These are phyloP conservation scores for Phytophthora lateralis DNA, from an alignment of 352 stramenopile species.

Conservation along the genomic window DNA sequence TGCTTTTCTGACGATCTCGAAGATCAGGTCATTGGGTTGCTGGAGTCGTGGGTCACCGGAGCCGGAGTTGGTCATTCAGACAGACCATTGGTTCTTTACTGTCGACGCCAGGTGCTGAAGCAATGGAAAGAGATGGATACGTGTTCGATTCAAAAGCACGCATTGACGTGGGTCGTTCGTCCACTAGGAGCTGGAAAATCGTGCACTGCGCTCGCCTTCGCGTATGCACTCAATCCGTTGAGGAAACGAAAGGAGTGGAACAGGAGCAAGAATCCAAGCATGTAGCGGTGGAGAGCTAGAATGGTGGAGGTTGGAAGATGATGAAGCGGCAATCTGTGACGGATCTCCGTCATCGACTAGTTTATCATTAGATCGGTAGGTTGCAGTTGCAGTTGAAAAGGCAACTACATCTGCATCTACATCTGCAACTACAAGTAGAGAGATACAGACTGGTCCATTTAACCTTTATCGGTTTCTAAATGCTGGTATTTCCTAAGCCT, in stretches of 20 bases:
- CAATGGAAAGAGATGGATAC: not conserved
- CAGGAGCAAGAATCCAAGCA: not conserved
- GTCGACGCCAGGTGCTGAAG: not conserved
- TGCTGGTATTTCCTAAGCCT: too few species aligned
- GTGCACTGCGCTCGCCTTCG: not conserved
- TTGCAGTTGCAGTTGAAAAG: too few species aligned
- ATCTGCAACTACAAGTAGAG: too few species aligned
- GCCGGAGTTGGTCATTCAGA: not conserved
- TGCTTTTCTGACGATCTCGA: not conserved
- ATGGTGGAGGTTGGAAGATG: conserved; percentile 5
- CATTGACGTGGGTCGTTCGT: not conserved
- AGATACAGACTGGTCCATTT: too few species aligned
- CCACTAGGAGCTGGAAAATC: not conserved
- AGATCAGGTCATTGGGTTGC: not conserved
- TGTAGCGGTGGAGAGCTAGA: not conserved
- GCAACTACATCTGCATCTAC: too few species aligned
- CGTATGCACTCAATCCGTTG: not conserved
- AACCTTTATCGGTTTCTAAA: too few species aligned
- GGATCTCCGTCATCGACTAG: too few species aligned
- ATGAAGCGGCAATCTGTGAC: not conserved
- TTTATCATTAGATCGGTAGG: too few species aligned
- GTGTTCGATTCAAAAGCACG: not conserved
- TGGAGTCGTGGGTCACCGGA: not conserved
- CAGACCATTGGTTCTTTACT: not conserved
- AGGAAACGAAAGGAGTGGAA: not conserved